Conservation (phyloP, 768 basidiomycete genomes). For the Podaxis sp. region DNA sequence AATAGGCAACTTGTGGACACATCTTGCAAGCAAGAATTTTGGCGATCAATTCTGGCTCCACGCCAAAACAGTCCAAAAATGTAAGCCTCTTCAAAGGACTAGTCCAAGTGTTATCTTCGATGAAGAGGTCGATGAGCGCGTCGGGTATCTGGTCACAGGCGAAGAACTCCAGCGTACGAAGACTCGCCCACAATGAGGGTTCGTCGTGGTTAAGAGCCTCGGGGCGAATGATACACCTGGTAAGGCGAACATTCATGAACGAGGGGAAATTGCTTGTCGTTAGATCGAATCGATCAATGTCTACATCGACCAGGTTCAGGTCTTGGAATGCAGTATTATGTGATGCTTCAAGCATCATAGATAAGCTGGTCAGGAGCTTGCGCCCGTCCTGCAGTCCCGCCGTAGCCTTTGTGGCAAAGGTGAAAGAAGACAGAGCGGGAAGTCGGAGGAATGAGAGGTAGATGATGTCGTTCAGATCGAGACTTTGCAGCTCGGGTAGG, state of each 20-base stretch:
- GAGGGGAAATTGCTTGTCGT: slow-evolving; percentile 3
- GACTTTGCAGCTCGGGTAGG: not conserved
- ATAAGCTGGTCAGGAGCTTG: slow-evolving; percentile 8
- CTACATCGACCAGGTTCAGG: slow-evolving; percentile 9
- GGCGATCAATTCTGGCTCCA: not conserved
- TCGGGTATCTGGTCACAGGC: slow-evolving; percentile 4
- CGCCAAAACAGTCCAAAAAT: not conserved
- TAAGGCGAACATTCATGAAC: slow-evolving; percentile 2
- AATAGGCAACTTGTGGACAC: not conserved
- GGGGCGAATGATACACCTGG: slow-evolving; percentile 3
- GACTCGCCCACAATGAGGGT: not conserved
- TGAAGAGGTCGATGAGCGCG: not conserved
- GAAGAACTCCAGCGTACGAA: not conserved
- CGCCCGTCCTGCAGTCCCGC: slow-evolving; percentile 8
- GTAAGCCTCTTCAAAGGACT: not conserved
- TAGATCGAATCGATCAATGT: slow-evolving; percentile 9
- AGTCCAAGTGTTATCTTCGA: not conserved
- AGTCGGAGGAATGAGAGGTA: slow-evolving; percentile 16
- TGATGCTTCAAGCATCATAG: slow-evolving; percentile 10
- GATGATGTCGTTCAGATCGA: slow-evolving; percentile 10
- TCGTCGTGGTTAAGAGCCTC: not conserved
- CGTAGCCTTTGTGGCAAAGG: not conserved
- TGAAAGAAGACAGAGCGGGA: slow-evolving; percentile 8
- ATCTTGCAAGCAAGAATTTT: not conserved
- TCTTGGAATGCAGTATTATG: slow-evolving; percentile 3